Percentiles rank a stretch among this genome's conserved stretches.
Evolutionary conservation across 345 rosid species (phyloP).

Genomic region (Microthlaspi erraticum): DNA sequence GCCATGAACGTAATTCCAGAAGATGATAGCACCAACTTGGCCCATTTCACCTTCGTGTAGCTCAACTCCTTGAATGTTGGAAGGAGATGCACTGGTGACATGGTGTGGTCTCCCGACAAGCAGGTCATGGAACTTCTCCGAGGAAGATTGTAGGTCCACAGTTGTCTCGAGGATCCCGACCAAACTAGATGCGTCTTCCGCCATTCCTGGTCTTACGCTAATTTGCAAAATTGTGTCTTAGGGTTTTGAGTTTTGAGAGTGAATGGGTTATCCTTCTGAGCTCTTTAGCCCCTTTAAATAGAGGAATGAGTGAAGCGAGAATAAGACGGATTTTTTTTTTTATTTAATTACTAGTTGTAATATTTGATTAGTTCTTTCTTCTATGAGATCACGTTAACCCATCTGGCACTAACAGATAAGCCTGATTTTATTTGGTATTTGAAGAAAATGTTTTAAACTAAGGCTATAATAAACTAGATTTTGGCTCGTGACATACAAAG

Average conservation of each 20-base stretch:
- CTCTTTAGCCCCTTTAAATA: slow-evolving; percentile 10
- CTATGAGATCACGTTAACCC: slow-evolving; percentile 10
- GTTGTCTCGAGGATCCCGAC: slow-evolving; percentile 29
- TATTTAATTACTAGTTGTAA: neutral
- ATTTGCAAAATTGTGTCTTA: slow-evolving; percentile 10
- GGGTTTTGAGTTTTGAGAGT: neutral
- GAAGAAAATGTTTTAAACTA: neutral
- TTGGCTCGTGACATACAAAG: neutral
- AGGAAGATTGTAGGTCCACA: slow-evolving; percentile 28
- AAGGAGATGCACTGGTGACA: slow-evolving; percentile 39
- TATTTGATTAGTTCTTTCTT: slow-evolving; percentile 17
- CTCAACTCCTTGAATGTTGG: slow-evolving; percentile 32
- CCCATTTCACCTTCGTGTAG: slow-evolving; percentile 55
- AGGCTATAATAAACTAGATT: slow-evolving; percentile 10
- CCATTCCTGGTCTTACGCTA: slow-evolving; percentile 14
- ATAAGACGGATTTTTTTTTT: neutral
- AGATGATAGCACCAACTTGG: slow-evolving; percentile 38
- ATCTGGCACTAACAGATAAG: neutral
- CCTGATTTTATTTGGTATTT: neutral
- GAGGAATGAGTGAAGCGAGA: neutral
- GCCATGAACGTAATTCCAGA: slow-evolving; percentile 47
- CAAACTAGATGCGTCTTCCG: slow-evolving; percentile 36
- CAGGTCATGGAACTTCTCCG: slow-evolving; percentile 46
- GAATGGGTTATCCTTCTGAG: neutral
- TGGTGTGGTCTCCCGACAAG: slow-evolving; percentile 49